Evolutionary conservation across 106 monocot genomes (phyloP).

Genomic region (Phalaenopsis equestris): DNA sequence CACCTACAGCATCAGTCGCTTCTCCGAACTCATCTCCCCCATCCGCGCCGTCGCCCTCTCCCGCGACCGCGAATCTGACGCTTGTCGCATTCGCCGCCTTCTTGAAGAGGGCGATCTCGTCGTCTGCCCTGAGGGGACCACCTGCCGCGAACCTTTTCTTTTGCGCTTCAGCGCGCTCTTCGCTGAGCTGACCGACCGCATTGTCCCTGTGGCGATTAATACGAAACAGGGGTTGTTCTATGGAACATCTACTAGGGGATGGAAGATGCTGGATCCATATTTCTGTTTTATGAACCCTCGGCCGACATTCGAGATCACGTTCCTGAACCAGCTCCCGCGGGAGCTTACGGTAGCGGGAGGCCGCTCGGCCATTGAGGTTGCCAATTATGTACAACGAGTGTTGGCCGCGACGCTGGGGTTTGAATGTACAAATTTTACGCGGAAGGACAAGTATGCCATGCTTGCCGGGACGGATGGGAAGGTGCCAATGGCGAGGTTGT

Average conservation of each 20-base stretch:
- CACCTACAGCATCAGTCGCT: conserved; percentile 57
- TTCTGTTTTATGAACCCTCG: conserved; percentile 79
- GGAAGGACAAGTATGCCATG: conserved; percentile 65
- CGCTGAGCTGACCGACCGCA: conserved; percentile 63
- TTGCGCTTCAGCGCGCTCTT: conserved; percentile 62
- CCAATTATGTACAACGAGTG: conserved; percentile 57
- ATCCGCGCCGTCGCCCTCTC: conserved; percentile 41
- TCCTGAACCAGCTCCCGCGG: conserved; percentile 46
- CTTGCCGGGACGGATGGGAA: conserved; percentile 68
- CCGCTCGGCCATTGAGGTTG: conserved; percentile 44
- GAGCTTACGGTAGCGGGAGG: conserved; percentile 44
- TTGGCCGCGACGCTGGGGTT: conserved; percentile 46
- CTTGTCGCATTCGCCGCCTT: conserved; percentile 25
- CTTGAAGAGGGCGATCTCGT: conserved; percentile 47
- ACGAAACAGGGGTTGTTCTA: conserved; percentile 50
- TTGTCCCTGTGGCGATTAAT: conserved; percentile 70
- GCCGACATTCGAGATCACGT: conserved; percentile 63
- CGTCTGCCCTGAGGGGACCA: conserved; percentile 70
- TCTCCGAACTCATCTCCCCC: conserved; percentile 60
- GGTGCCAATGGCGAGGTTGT: neutral
- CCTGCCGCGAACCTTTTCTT: conserved; percentile 66
- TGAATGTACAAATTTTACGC: conserved; percentile 60
- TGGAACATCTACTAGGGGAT: conserved; percentile 53
- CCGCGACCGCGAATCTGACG: conserved; percentile 40
- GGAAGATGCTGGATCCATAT: conserved; percentile 56